These are phyloP conservation scores for Tetrapisispora arboricola DNA, from an alignment of 805 yeast genomes.

Conservation along the genomic window DNA sequence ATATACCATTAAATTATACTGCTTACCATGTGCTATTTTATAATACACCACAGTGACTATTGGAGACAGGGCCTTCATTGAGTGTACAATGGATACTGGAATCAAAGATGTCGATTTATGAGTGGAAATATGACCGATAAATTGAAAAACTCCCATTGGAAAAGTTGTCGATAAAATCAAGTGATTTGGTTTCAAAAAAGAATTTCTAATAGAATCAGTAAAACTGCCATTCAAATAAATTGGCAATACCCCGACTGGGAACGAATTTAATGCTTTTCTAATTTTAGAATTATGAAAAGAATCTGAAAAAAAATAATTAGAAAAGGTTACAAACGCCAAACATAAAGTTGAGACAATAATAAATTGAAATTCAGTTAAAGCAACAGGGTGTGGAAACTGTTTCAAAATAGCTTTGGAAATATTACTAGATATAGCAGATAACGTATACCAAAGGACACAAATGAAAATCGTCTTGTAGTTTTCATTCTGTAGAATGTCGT, in stretches of 20 bases:
- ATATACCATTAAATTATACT: slow-evolving; percentile 59
- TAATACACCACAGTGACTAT: slow-evolving; percentile 77
- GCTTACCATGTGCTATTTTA: slow-evolving; percentile 45
- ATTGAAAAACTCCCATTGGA: slow-evolving; percentile 93
- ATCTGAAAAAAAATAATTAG: slow-evolving; percentile 39
- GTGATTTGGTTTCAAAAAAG: slow-evolving; percentile 45
- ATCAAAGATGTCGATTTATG: slow-evolving; percentile 87
- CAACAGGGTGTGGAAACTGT: slow-evolving; percentile 69
- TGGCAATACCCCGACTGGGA: slow-evolving; percentile 30
- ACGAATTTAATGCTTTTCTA: slow-evolving; percentile 12
- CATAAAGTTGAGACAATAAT: slow-evolving; percentile 59
- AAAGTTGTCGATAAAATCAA: slow-evolving; percentile 54
- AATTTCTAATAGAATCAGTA: slow-evolving; percentile 23
- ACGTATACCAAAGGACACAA: slow-evolving; percentile 71
- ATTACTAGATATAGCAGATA: slow-evolving; percentile 73
- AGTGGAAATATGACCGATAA: slow-evolving; percentile 81
- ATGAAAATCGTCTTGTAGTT: slow-evolving; percentile 34
- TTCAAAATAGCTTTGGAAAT: slow-evolving; percentile 68
- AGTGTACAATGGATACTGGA: slow-evolving; percentile 92
- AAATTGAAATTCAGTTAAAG: slow-evolving; percentile 83
- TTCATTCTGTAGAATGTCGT: no score
- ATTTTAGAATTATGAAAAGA: slow-evolving; percentile 9
- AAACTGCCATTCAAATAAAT: slow-evolving; percentile 25
- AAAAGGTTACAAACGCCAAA: slow-evolving; percentile 32
- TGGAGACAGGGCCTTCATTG: slow-evolving; percentile 87